These are phyloP conservation scores for Acanthamoeba castellanii DNA, from an alignment of 208 protist genomes.

Conservation along the genomic window DNA sequence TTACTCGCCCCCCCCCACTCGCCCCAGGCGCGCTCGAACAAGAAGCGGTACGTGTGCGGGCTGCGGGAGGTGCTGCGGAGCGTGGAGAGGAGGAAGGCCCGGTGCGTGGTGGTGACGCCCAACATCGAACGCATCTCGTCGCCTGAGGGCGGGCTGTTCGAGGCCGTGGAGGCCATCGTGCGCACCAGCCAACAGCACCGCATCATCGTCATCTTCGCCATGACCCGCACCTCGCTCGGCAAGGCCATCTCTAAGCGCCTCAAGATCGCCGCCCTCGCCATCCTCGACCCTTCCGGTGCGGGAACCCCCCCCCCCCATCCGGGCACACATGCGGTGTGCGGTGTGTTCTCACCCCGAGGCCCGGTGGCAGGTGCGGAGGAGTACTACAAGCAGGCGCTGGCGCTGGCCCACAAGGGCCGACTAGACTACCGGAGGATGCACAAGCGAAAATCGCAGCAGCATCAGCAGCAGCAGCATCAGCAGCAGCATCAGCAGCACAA, in stretches of 20 bases:
- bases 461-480: too few species aligned
- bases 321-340: not conserved
- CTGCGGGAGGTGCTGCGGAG: slow-evolving; percentile 13
- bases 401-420: not conserved
- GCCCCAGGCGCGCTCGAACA: not conserved
- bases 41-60: slow-evolving; percentile 26
- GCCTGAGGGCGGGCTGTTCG: slow-evolving; percentile 4
- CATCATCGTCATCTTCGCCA: slow-evolving; percentile 17
- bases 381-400: slow-evolving; percentile 5
- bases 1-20: not conserved
- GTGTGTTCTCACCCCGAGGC: not conserved
- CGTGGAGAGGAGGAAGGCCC: slow-evolving; percentile 18
- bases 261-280: slow-evolving; percentile 16
- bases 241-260: slow-evolving; percentile 44
- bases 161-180: slow-evolving; percentile 20
- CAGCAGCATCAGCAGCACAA: not conserved
- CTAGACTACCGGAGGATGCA: not conserved
- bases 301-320: too few species aligned
- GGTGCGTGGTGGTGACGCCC: slow-evolving; percentile 33
- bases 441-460: not conserved
- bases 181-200: not conserved
- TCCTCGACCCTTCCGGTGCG: not conserved
- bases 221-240: slow-evolving; percentile 33
- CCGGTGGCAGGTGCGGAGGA: not conserved
- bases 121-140: slow-evolving; percentile 55